Evolutionary conservation across 2,329 filamentous ascomycete species (phyloP), one percentile per base, ranked within the genome.

Genomic region (Cadophora malorum): DNA sequence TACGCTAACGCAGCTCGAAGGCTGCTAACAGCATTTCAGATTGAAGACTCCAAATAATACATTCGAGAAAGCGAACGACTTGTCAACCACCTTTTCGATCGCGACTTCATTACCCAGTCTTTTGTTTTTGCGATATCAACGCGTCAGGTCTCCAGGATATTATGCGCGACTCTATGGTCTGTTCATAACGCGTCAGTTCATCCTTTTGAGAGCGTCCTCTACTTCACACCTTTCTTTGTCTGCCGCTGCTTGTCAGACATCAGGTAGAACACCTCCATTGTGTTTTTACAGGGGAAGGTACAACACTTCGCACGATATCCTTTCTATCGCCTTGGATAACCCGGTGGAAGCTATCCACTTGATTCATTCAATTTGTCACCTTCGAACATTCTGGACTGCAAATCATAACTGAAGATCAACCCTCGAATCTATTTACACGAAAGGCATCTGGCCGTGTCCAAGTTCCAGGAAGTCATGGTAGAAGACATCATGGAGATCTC

Each of bases 401-500:
- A 41, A 25, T 14, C 9, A 21, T 9, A 45, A 31, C 19, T 59
- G 35, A 7, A 41, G 38, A 45, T 25, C 21, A 41, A 41, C 14
- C 31, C 35, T 19, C 14, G 21, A 19, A 59, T 21, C 19, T 9
- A 3, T 35, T 16, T 14, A 25, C 3, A 45, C 21, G 16, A 23
- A 4, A 12, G 23, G 21, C 21, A 38, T 19, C 21, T 45, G 35
- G 56, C 12, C n/a, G 14, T 7, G 21, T 45, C 56, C 56, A 35
- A 41, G 33, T 10, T 3, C 45, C n/a, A 61, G 31, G 35, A 67
- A 64, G 69, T 58, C 4, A 78, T 78, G 76, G 73, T 78, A 58
- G 81, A 82, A 66, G 81, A 84, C 64, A 80, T 74, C 65, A 87
- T 87, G 85, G 85, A 88, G 70, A 80, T 89, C 74, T 80, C 85